Evolutionary conservation across 345 rosid species (phyloP), one percentile per base, ranked within the genome.

Genomic region (Salix suchowensis): DNA sequence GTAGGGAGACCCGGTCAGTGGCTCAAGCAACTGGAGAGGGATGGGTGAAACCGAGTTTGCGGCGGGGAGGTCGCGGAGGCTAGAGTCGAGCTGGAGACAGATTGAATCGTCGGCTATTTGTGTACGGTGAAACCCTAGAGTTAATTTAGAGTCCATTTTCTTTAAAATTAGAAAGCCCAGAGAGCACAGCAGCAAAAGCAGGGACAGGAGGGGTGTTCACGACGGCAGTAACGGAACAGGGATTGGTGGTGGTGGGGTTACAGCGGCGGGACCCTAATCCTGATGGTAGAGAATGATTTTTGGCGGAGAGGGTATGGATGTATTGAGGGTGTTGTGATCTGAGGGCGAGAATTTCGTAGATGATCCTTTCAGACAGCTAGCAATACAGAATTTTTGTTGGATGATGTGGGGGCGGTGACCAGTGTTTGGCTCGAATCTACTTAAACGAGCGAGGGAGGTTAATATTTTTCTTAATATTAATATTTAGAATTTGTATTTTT

Each of bases 11-110:
- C 83, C 78, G 19, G 44, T 68, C 14, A 83, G 71, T 69, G 80
- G 86, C 73, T 87, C 87, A 0, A 85, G 83, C 11, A 88, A 78
- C 60, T 86, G 90, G 55, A 88, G 83, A 2, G 94, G 88, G 36
- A 86, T 72, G 4, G 87, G 78, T 6, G 80, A 76, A 7, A 67
- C 70, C 6, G 78, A 72, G 19, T 46, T 46, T 15, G 44, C 28
- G 58, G 74, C 62, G 48, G 79, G 26, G 0, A 75, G 70, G 39
- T 79, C 81, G 2, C 86, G 81, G 81, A 75, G 75, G 54, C 84
- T 77, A 12, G 87, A 75, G 37, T 84, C 85, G 40, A 82, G 80
- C 48, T 76, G 89, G 65, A 83, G 86, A 42, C 87, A 79, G 73
- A 84, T 82, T 2, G 90, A 83, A 46, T 85, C 90, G 26, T 86